Evolutionary conservation across 768 basidiomycete species (phyloP).

Genomic region (Pholiota molesta): DNA sequence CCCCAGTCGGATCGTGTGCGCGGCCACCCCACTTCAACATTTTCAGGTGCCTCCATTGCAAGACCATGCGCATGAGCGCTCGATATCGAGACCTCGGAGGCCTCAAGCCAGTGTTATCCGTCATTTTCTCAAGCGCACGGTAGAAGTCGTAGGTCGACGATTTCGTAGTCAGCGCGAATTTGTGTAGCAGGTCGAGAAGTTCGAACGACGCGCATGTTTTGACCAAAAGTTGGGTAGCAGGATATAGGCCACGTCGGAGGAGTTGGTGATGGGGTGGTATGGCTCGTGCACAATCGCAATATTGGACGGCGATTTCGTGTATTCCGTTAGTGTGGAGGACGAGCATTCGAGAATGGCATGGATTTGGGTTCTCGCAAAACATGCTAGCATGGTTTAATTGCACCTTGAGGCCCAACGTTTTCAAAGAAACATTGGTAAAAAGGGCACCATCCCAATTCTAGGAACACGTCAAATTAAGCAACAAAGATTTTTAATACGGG

Average conservation of each 20-base stretch:
- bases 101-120: not conserved
- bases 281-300: not conserved
- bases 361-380: not conserved
- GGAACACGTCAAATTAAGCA: not conserved
- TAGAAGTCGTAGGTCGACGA: not conserved
- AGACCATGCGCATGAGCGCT: not conserved
- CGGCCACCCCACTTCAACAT: not conserved
- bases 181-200: not conserved
- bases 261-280: no score
- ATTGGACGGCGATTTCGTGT: not conserved
- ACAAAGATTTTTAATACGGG: not conserved
- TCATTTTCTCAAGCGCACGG: not conserved
- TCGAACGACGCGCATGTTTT: not conserved
- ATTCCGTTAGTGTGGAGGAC: not conserved
- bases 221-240: not conserved
- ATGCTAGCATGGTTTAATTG: not conserved
- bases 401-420: not conserved
- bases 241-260: not conserved
- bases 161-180: not conserved
- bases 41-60: not conserved
- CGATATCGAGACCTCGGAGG: not conserved
- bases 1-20: not conserved
- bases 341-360: not conserved
- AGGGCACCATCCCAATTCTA: not conserved
- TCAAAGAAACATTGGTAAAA: not conserved